Conservation (phyloP, 805 yeast genomes). For the Isabelozyma heimii region DNA sequence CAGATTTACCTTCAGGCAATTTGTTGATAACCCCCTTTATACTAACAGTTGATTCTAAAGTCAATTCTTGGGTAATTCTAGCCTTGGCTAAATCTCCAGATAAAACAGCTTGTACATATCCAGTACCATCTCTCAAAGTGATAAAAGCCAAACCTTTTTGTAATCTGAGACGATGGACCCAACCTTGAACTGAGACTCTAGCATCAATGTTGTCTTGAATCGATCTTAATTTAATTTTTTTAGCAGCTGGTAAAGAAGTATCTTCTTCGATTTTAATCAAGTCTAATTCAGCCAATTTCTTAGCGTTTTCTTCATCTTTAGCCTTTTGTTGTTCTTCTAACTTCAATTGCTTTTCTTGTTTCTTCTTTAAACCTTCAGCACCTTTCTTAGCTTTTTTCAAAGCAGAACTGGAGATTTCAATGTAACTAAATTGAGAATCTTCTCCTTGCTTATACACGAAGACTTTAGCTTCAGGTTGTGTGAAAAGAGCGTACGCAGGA, state of each 20-base stretch:
- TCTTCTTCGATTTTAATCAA: slow-evolving; percentile 73
- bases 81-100: slow-evolving; percentile 92
- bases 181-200: slow-evolving; percentile 82
- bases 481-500: slow-evolving; percentile 76
- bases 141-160: slow-evolving; percentile 92
- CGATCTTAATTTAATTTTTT: slow-evolving; percentile 59
- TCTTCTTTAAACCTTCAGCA: slow-evolving; percentile 85
- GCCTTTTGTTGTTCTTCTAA: slow-evolving; percentile 62
- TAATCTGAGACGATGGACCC: slow-evolving; percentile 92
- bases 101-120: slow-evolving; percentile 82
- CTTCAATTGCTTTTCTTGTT: slow-evolving; percentile 63
- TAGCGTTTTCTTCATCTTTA: slow-evolving; percentile 55
- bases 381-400: slow-evolving; percentile 96
- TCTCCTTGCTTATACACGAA: slow-evolving; percentile 60
- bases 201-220: slow-evolving; percentile 55
- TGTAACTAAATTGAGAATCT: slow-evolving; percentile 53
- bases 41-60: slow-evolving; percentile 81
- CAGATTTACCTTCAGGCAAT: slow-evolving; percentile 93
- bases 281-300: slow-evolving; percentile 74
- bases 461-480: slow-evolving; percentile 52
- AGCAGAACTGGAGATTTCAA: slow-evolving; percentile 84
- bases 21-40: slow-evolving; percentile 78
- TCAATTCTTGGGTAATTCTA: slow-evolving; percentile 76
- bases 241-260: slow-evolving; percentile 65
- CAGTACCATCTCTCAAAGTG: slow-evolving; percentile 94